Base-by-base conservation (phyloP, 2,329 filamentous ascomycete species). In the Thermomyces lanuginosus region DNA sequence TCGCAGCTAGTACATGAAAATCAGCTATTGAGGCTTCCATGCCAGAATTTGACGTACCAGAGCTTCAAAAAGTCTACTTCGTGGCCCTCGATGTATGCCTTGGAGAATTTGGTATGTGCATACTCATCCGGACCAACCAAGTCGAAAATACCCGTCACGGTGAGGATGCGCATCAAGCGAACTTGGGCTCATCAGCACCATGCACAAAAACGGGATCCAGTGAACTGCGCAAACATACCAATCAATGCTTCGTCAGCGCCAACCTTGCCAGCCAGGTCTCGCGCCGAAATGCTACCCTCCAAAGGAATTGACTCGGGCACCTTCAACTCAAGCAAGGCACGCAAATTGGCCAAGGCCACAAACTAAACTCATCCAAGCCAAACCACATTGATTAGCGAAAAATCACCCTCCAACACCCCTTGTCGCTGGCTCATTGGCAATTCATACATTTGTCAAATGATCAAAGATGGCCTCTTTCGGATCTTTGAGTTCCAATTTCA, bases 251-350 rank as follows among this genome's bases (percentile, higher is more conserved):
- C 21, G 26, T 53, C 37, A 3, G 52, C 40, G 2, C 40, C 39
- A 3, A 44, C 42, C 27, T 48, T 51, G 4, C 36, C 21, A 0
- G 51, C 42, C 8, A 57, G 31, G 2, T 38, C 39, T 3, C 33
- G 28, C 1, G 38, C 30, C 8, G 30, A 28, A 12, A 32, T 22
- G 22, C 30, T 37, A 14, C 39, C 42, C 16, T 45, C 29, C 5
- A 27, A 30, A 4, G 44, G 44, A 15, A 49, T 43, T 17, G 37
- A 41, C 19, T 45, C 34, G 2, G 45, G 35, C 14, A 42, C 41
- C 13, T 25, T 16, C 16, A 36, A 29, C 23, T 34, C 36, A 29
- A 41, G 31, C 20, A 42, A 27, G 6, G 36, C 36, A 12, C 40
- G 35, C 21, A 44, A 22, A 10, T 42, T 38, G n/a, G 36, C 33